Conservation (phyloP, 2,329 filamentous ascomycete species). For the Thielaviopsis populi region DNA sequence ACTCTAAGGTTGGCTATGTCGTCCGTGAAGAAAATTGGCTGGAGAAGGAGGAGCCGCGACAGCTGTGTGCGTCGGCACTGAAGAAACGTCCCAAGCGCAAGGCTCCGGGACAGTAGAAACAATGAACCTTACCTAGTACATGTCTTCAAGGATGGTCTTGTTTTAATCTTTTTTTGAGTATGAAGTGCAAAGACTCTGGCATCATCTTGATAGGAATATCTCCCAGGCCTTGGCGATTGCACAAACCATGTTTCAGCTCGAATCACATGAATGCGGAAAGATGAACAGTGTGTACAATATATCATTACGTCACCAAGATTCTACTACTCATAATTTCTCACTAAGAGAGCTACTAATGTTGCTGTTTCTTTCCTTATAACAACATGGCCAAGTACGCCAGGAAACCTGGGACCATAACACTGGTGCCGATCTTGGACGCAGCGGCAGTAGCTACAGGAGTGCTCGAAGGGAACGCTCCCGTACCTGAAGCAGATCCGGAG, state of each 20-base stretch:
- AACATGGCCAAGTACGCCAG: slow-evolving; percentile 9
- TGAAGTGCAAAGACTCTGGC: not conserved
- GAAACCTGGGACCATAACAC: slow-evolving; percentile 8
- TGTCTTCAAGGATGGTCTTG: not conserved
- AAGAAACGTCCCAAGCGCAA: slow-evolving; percentile 2
- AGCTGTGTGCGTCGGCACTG: not conserved
- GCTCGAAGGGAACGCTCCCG: not conserved
- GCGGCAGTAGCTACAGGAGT: slow-evolving; percentile 13
- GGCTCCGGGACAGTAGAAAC: not conserved
- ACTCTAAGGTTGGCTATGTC: slow-evolving; percentile 64
- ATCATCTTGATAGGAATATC: not conserved
- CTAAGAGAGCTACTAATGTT: not conserved
- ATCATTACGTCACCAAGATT: not conserved
- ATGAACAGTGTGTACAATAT: not conserved
- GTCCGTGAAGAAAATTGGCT: slow-evolving; percentile 45
- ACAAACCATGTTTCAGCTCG: not conserved
- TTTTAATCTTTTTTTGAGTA: not conserved
- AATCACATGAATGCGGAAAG: not conserved
- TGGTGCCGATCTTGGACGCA: slow-evolving; percentile 5
- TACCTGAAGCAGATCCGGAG: slow-evolving; percentile 5
- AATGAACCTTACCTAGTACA: not conserved
- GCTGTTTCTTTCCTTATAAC: slow-evolving; percentile 2
- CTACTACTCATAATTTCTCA: not conserved
- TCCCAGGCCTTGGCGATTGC: not conserved
- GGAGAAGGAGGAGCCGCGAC: slow-evolving; percentile 38